Conservation (phyloP, 2,329 filamentous ascomycete genomes). For the Penicillium rolfsii region DNA sequence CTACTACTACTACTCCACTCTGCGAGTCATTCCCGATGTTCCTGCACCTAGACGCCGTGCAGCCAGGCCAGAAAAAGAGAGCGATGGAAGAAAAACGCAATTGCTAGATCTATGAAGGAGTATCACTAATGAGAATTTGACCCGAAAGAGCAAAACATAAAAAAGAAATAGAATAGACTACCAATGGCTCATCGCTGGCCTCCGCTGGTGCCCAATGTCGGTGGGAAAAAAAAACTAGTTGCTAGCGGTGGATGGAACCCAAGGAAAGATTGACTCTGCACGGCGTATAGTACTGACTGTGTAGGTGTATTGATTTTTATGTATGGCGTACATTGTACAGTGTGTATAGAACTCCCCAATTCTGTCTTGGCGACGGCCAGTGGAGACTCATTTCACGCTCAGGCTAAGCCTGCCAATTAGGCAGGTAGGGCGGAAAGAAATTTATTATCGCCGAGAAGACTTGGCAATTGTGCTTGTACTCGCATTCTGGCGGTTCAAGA, state of each 20-base stretch:
- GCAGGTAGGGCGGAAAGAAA: not conserved
- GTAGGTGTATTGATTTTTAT: not conserved
- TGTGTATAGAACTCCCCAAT: not conserved
- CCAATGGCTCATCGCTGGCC: not conserved
- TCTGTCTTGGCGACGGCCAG: not conserved
- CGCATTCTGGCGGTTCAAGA: too few species aligned
- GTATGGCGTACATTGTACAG: not conserved
- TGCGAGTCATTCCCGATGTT: slow-evolving; percentile 8
- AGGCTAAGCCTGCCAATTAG: not conserved
- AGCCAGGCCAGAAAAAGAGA: not conserved
- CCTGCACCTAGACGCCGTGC: slow-evolving; percentile 7
- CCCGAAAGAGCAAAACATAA: not conserved
- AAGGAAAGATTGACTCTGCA: not conserved
- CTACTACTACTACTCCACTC: not conserved
- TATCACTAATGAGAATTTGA: not conserved
- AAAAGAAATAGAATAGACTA: not conserved
- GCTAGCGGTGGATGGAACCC: not conserved
- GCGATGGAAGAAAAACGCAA: not conserved
- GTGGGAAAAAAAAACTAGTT: not conserved
- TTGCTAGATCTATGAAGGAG: not conserved
- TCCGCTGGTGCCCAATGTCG: slow-evolving; percentile 11
- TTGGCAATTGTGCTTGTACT: not conserved
- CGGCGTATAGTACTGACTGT: not conserved
- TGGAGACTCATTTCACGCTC: not conserved
- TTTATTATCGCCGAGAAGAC: not conserved